Percentiles rank a stretch among this genome's conserved stretches.
phyloP scores from a whole-genome alignment of 2,329 filamentous ascomycete genomes.

The Stagonosporopsis cucurbitacearum region DNA sequence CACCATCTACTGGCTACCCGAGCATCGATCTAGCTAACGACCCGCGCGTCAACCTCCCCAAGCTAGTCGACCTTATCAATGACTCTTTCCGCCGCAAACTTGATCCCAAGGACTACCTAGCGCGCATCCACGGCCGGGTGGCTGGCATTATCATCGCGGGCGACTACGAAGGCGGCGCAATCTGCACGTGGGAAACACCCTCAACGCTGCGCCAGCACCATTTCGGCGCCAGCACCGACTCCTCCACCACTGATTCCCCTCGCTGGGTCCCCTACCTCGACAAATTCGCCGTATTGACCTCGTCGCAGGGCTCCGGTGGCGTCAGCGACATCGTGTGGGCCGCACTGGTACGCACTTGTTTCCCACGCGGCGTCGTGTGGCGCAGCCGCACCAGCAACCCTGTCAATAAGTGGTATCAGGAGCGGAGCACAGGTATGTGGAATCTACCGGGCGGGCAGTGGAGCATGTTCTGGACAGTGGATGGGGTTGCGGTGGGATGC shows the following conservation, averaged over 20 bases:
- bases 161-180: constrained; percentile 93
- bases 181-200: constrained; percentile 91
- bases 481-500: constrained; percentile 61
- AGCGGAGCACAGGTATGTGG: constrained; percentile 81
- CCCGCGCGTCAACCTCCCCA: constrained; percentile 79
- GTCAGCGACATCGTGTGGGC: constrained; percentile 97
- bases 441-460: constrained; percentile 84
- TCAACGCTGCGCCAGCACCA: constrained; percentile 36
- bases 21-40: constrained; percentile 74
- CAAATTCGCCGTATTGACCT: constrained; percentile 93
- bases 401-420: constrained; percentile 99
- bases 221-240: constrained; percentile 42
- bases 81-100: constrained; percentile 89
- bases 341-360: constrained; percentile 88
- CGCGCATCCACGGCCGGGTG: constrained; percentile 78
- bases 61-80: constrained; percentile 86
- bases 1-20: constrained; percentile 64
- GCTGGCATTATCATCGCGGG: constrained; percentile 94
- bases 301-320: constrained; percentile 85
- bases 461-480: constrained; percentile 99
- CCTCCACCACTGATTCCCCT: constrained; percentile 56
- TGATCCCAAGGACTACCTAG: constrained; percentile 81
- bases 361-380: constrained; percentile 91
- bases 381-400: constrained; percentile 87
- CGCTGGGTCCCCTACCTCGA: constrained; percentile 84